Percentiles rank a stretch among this genome's conserved stretches.
These are phyloP conservation scores for Fusarium albidum DNA, from an alignment of 2,329 filamentous ascomycete genomes.

Conservation along the genomic window DNA sequence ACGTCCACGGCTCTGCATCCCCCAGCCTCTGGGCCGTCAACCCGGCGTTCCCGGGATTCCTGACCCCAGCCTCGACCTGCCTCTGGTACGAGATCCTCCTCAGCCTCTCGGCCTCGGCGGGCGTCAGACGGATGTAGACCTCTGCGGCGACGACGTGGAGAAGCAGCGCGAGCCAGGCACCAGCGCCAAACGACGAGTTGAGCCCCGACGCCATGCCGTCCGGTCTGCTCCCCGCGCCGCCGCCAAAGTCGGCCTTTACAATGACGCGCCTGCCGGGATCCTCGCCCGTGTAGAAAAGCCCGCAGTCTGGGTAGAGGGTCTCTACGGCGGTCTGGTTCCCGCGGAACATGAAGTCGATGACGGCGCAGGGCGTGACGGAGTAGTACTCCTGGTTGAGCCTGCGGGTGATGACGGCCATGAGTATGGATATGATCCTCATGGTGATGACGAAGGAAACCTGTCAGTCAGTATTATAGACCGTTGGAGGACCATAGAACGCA, in stretches of 20 bases:
- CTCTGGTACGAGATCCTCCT: constrained; percentile 63
- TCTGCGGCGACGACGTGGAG: constrained; percentile 61
- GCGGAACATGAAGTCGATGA: constrained; percentile 53
- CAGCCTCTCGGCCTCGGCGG: constrained; percentile 60
- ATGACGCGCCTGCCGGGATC: constrained; percentile 20
- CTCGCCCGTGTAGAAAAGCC: constrained; percentile 45
- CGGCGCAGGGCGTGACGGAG: constrained; percentile 52
- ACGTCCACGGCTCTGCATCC: constrained; percentile 28
- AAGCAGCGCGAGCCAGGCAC: constrained; percentile 59
- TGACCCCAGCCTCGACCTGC: constrained; percentile 62
- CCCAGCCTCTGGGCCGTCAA: constrained; percentile 45
- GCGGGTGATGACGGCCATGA: constrained; percentile 51
- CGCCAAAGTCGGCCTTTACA: constrained; percentile 45
- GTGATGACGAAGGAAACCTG: constrained; percentile 61
- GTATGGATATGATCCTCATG: constrained; percentile 56
- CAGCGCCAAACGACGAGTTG: constrained; percentile 58
- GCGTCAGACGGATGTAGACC: constrained; percentile 60
- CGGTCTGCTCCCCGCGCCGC: constrained; percentile 35
- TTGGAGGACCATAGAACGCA: constrained; percentile 34
- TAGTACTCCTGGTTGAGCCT: constrained; percentile 35
- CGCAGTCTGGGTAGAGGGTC: constrained; percentile 55
- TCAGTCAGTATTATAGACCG: not conserved
- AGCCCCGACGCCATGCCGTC: constrained; percentile 52
- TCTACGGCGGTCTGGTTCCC: constrained; percentile 40
- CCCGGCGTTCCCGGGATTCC: constrained; percentile 56